Evolutionary conservation across 805 yeast species (phyloP), one percentile per base, ranked within the genome.

Genomic region (Lachancea dasiensis): DNA sequence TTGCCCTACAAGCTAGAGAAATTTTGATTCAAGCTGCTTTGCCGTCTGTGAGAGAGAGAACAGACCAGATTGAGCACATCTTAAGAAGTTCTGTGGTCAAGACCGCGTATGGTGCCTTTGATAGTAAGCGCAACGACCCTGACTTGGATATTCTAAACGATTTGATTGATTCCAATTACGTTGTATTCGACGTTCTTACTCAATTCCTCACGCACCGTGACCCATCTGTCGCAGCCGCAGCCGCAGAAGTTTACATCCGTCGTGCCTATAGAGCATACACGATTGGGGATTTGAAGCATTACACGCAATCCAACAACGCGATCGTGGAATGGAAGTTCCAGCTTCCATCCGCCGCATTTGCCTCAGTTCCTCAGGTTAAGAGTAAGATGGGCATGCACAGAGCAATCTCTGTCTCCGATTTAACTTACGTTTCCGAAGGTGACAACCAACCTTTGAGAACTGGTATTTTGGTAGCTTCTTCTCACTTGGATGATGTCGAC

Each of bases 251-350:
- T 42, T 92, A 92, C 63, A 81, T 89, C 43, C 82, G 97, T 63
- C 82, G 98, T 63, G 95, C 97, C 31, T 92, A 89, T 70, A 79
- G 97, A 56, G 97, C 97, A 26, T 92, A 94, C 67, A 81, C 86
- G 27, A 81, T 92, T 45, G 81, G 85, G 39, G 82, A 80, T 46
- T 74, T 94, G 38, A 66, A 69, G 38, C 85, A 86, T 55, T 75
- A 72, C 46, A 70, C 63, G 38, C 70, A 74, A 39, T 50, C 62
- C 17, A 73, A 70, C 6, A 65, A 67, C 29, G 94, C 97, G 27
- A 73, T 83, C 39, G 74, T 87, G 45, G 81, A 85, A 47, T 89
- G 95, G 95, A 76, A 76, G 51, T 89, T 89, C 73, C 86, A 82
- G 62, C 69, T 89, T 51, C 95, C 95, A 43, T 72, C 81, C 46